A percentile compares a stretch with the other conserved stretches of the same genome.
Evolutionary conservation across 257 asterid species (phyloP).

Genomic region (Salvia splendens): DNA sequence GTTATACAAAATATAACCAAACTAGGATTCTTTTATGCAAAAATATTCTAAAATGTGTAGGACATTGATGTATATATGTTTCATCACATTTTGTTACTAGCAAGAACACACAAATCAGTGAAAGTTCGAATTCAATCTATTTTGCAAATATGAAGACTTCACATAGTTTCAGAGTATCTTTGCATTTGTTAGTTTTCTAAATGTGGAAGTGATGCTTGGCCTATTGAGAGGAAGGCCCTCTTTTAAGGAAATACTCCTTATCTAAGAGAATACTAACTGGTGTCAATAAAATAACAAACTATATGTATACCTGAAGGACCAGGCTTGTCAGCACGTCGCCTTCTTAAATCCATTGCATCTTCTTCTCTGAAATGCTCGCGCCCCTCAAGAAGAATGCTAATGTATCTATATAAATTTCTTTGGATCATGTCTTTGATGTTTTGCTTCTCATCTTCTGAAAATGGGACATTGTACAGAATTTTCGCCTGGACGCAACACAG

Average conservation of each 20-base stretch:
- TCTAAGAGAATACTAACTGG: background rate
- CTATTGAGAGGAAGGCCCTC: too few species aligned
- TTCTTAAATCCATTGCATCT: conserved; percentile 46
- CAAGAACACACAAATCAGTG: too few species aligned
- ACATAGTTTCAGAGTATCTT: too few species aligned
- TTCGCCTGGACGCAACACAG: conserved; percentile 60
- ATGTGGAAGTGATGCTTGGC: too few species aligned
- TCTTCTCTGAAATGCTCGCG: conserved; percentile 74
- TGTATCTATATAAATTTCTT: conserved; percentile 67
- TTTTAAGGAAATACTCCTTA: background rate
- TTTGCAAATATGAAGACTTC: too few species aligned
- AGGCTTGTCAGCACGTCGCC: conserved; percentile 47
- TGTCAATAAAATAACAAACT: conserved; percentile 21
- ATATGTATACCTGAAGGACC: conserved; percentile 76
- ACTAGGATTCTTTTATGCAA: background rate
- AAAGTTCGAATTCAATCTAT: too few species aligned
- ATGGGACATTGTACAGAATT: conserved; percentile 64
- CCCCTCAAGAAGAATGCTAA: conserved; percentile 75
- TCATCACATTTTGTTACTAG: too few species aligned
- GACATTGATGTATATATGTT: too few species aligned
- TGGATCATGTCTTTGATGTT: conserved; percentile 67
- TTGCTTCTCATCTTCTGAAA: conserved; percentile 79
- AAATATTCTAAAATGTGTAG: too few species aligned
- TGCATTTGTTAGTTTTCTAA: too few species aligned
- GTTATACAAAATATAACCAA: background rate